These are phyloP conservation scores for Psophocarpus tetragonolobus DNA, from an alignment of 306 rosid species.

Conservation along the genomic window DNA sequence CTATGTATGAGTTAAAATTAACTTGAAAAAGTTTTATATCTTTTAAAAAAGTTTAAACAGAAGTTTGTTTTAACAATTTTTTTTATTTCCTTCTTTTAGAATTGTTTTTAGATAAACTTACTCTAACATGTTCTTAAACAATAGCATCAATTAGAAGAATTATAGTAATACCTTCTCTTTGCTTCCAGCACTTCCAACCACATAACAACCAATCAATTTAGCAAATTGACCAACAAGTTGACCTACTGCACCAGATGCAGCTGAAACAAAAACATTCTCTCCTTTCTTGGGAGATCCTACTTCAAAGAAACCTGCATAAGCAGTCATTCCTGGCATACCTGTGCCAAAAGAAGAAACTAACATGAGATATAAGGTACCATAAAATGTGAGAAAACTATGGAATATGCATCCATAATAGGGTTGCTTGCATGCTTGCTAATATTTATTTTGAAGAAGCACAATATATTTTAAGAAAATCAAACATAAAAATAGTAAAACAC, in stretches of 20 bases:
- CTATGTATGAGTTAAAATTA: too few relatives aligned
- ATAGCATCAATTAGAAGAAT: neutral
- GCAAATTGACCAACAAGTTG: slow-evolving; percentile 45
- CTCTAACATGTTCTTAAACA: too few relatives aligned
- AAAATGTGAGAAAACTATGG: neutral
- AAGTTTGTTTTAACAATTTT: too few relatives aligned
- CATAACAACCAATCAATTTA: slow-evolving; percentile 34
- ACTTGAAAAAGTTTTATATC: too few relatives aligned
- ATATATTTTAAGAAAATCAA: too few relatives aligned
- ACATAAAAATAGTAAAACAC: too few relatives aligned
- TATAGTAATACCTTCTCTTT: slow-evolving; percentile 39
- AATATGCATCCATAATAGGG: neutral
- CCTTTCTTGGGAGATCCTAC: slow-evolving; percentile 40
- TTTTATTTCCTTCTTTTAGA: too few relatives aligned
- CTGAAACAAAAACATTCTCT: slow-evolving; percentile 42
- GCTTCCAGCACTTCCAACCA: slow-evolving; percentile 54
- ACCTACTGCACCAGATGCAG: slow-evolving; percentile 45
- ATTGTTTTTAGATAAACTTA: too few relatives aligned
- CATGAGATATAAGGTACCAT: too few relatives aligned
- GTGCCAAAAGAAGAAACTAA: neutral
- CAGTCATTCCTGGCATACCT: slow-evolving; percentile 54
- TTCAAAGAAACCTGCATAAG: slow-evolving; percentile 42
- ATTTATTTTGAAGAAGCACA: neutral
- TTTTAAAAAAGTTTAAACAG: too few relatives aligned
- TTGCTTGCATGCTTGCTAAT: neutral